These are phyloP conservation scores for Dorcoceras hygrometricum DNA, from an alignment of 257 asterid species.

Conservation along the genomic window DNA sequence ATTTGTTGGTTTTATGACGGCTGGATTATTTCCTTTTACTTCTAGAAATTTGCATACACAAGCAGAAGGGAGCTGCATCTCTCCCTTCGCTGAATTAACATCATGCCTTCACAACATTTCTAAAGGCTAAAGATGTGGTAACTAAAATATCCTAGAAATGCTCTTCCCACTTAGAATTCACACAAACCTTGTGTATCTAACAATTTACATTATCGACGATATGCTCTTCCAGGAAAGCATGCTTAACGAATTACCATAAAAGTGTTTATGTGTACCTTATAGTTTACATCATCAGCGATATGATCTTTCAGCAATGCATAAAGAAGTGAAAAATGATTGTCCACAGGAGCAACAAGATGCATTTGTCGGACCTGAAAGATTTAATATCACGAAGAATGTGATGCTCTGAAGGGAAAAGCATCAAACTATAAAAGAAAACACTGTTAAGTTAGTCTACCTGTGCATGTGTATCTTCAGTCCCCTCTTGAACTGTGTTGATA, in stretches of 20 bases:
- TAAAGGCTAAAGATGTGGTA: background rate
- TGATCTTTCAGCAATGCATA: slow-evolving; percentile 74
- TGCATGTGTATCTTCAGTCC: slow-evolving; percentile 94
- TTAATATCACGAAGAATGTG: slow-evolving; percentile 5
- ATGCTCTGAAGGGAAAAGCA: background rate
- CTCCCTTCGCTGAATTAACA: background rate
- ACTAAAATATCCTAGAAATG: background rate
- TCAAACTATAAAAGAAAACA: background rate
- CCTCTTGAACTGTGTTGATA: slow-evolving; percentile 85
- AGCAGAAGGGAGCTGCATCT: background rate
- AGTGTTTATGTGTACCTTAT: slow-evolving; percentile 49
- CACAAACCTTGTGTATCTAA: background rate
- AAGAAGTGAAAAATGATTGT: slow-evolving; percentile 71
- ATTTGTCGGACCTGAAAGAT: slow-evolving; percentile 74
- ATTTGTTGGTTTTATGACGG: background rate
- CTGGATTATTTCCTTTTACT: background rate
- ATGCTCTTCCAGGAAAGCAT: background rate
- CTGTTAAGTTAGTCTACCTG: slow-evolving; percentile 44
- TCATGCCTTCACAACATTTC: background rate
- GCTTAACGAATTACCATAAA: background rate
- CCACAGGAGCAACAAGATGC: slow-evolving; percentile 78
- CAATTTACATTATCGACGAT: background rate
- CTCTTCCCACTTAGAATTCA: background rate
- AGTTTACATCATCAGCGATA: slow-evolving; percentile 78
- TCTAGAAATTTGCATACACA: background rate